phyloP scores from a whole-genome alignment of 345 rosid species.

The Eucalyptus brandiana region DNA sequence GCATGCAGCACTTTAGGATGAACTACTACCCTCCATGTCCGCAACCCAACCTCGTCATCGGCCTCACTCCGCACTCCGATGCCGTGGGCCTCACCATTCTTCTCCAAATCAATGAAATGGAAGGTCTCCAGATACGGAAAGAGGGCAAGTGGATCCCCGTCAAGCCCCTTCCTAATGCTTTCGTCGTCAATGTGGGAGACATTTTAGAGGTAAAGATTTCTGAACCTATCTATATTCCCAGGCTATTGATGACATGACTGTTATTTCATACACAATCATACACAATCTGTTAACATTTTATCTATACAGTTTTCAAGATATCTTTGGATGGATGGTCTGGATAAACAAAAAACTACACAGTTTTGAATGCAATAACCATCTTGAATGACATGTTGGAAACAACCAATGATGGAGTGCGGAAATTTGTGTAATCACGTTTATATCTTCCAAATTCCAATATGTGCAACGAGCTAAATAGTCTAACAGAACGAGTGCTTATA shows the following conservation, averaged over 20 bases:
- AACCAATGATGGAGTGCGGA: neutral
- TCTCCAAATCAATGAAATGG: neutral
- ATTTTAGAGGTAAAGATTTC: slow-evolving; percentile 21
- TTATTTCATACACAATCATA: neutral
- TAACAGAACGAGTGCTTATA: neutral
- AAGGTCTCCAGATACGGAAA: slow-evolving; percentile 3
- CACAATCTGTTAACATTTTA: neutral
- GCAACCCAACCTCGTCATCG: neutral
- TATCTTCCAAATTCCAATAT: neutral
- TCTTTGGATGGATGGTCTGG: neutral
- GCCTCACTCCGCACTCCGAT: slow-evolving; percentile 6
- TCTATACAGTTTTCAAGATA: neutral
- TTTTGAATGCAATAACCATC: neutral
- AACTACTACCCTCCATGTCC: slow-evolving; percentile 7
- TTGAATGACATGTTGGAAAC: neutral
- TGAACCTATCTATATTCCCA: neutral
- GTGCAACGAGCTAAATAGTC: neutral
- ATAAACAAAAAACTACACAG: neutral
- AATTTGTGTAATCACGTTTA: neutral
- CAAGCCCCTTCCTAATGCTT: slow-evolving; percentile 19
- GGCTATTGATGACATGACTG: neutral
- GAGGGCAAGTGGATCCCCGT: slow-evolving; percentile 20
- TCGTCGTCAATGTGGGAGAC: slow-evolving; percentile 37
- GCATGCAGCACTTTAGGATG: neutral
- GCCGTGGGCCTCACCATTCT: neutral